A percentile compares a stretch with the other conserved stretches of the same genome.
Conservation (phyloP, 441 rosid species). For the Gossypium lobatum region DNA sequence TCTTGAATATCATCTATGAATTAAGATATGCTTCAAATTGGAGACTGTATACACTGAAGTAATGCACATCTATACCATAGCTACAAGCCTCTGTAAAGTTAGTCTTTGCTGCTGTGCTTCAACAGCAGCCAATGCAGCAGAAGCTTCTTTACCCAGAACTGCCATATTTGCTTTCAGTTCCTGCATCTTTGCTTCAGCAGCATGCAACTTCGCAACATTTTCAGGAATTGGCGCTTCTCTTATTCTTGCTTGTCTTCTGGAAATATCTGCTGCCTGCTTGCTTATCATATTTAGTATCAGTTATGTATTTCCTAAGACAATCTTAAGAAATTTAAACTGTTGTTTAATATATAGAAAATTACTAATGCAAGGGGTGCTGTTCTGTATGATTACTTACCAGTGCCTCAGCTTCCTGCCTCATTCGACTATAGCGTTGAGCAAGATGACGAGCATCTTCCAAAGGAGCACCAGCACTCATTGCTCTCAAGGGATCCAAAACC, state of each 20-base stretch:
- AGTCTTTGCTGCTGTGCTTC: conserved; percentile 84
- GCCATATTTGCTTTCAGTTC: conserved; percentile 88
- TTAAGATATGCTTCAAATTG: neutral
- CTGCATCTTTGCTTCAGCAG: conserved; percentile 77
- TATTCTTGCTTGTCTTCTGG: conserved; percentile 51
- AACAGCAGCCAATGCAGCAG: conserved; percentile 86
- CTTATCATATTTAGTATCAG: conserved; percentile 2
- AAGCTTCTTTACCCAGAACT: conserved; percentile 89
- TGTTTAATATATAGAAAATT: neutral
- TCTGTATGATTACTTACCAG: conserved; percentile 9
- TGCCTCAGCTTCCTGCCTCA: conserved; percentile 92
- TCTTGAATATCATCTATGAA: neutral
- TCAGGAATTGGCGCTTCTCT: conserved; percentile 79
- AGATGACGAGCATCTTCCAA: conserved; percentile 95
- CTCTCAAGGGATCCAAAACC: conserved; percentile 89
- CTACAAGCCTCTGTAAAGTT: conserved; percentile 83
- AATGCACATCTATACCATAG: conserved; percentile 48
- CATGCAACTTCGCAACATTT: conserved; percentile 79
- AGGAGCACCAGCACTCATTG: conserved; percentile 70
- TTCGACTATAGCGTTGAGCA: conserved; percentile 85
- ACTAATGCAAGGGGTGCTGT: neutral
- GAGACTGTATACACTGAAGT: conserved; percentile 9
- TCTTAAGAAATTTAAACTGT: neutral
- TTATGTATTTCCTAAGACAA: neutral
- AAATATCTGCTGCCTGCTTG: conserved; percentile 19